Percentiles rank a stretch among this genome's conserved stretches.
phyloP scores from a whole-genome alignment of 2,329 filamentous ascomycete species.

The Magnaporthiopsis poae region DNA sequence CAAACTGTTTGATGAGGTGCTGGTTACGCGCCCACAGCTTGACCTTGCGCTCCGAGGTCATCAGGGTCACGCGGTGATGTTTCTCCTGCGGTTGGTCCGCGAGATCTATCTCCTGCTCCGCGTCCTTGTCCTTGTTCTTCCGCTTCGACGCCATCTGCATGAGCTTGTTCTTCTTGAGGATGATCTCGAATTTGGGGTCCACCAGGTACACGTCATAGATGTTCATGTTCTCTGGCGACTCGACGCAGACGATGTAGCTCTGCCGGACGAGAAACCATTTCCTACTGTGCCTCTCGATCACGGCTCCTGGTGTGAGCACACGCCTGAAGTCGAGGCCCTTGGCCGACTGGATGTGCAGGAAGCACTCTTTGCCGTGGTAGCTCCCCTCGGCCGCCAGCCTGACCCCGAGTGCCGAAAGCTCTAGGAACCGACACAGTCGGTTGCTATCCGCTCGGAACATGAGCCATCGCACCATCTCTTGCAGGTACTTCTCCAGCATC shows the following conservation, averaged over 20 bases:
- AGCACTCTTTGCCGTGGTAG: constrained; percentile 96
- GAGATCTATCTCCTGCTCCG: constrained; percentile 36
- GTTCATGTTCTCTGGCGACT: constrained; percentile 96
- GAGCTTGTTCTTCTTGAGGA: constrained; percentile 57
- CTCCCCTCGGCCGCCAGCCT: constrained; percentile 88
- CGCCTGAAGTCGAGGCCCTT: constrained; percentile 81
- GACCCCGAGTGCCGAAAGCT: constrained; percentile 86
- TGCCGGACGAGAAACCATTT: constrained; percentile 98
- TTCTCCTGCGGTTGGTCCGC: constrained; percentile 32
- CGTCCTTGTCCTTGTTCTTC: constrained; percentile 40
- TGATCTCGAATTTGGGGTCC: constrained; percentile 74
- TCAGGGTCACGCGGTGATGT: constrained; percentile 79
- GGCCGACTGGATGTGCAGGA: constrained; percentile 79
- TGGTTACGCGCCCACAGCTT: constrained; percentile 87
- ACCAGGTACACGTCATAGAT: constrained; percentile 98
- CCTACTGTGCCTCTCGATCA: constrained; percentile 73
- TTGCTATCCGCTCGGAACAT: constrained; percentile 97
- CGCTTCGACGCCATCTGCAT: constrained; percentile 42
- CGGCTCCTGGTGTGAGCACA: constrained; percentile 65
- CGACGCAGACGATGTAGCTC: constrained; percentile 96
- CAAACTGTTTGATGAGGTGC: constrained; percentile 79
- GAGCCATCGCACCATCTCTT: constrained; percentile 88
- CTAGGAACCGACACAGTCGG: constrained; percentile 86
- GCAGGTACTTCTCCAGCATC: constrained; percentile 80
- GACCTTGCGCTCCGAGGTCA: constrained; percentile 84